These are phyloP conservation scores for Penicillium hordei DNA, from an alignment of 2,329 filamentous ascomycete species.

Conservation along the genomic window DNA sequence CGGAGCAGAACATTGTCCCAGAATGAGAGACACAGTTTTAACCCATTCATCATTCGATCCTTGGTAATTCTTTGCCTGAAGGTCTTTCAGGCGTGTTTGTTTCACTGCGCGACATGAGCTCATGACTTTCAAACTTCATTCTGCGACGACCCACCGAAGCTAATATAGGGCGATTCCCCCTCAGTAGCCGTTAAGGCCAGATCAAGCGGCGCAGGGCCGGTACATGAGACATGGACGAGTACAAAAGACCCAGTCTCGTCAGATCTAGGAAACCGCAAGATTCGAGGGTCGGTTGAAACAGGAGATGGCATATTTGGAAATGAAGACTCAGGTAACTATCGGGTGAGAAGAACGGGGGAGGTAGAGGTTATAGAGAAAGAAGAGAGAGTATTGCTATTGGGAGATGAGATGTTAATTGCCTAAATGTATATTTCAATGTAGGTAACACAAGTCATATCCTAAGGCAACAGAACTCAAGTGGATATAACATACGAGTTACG, in stretches of 20 bases:
- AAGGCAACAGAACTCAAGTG: background rate
- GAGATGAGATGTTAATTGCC: background rate
- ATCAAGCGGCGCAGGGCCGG: slow-evolving; percentile 47
- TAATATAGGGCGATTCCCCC: slow-evolving; percentile 55
- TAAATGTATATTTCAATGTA: background rate
- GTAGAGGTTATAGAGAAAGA: background rate
- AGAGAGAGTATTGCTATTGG: background rate
- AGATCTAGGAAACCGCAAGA: slow-evolving; percentile 53
- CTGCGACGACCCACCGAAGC: slow-evolving; percentile 39
- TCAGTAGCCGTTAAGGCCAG: slow-evolving; percentile 59
- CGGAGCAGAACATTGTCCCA: slow-evolving; percentile 31
- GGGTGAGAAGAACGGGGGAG: slow-evolving; percentile 7
- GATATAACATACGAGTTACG: background rate
- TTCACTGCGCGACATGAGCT: slow-evolving; percentile 37
- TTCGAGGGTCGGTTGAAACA: slow-evolving; percentile 21
- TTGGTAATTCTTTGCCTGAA: slow-evolving; percentile 46
- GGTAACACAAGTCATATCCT: background rate
- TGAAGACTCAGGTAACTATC: background rate
- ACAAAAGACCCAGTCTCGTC: slow-evolving; percentile 44
- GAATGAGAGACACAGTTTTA: slow-evolving; percentile 36
- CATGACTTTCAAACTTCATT: background rate
- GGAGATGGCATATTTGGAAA: slow-evolving; percentile 17
- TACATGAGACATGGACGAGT: slow-evolving; percentile 51
- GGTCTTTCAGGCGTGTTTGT: slow-evolving; percentile 35
- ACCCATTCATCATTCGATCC: slow-evolving; percentile 46